Evolutionary conservation across 805 yeast genomes (phyloP).

Genomic region (Teunomyces barrocoloradensis): DNA sequence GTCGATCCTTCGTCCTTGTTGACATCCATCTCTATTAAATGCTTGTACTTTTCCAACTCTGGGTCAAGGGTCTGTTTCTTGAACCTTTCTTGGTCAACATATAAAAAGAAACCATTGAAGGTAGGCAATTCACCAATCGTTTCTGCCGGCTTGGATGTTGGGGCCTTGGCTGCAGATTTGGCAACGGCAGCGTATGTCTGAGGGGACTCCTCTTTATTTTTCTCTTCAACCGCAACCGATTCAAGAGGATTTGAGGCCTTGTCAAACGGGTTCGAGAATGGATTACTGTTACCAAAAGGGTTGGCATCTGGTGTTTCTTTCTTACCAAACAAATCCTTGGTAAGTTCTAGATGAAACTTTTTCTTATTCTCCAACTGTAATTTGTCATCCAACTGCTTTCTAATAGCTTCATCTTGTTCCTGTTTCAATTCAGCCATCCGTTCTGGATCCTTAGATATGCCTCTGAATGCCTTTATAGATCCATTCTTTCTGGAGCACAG

Average conservation of each 20-base stretch:
- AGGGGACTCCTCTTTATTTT: background rate
- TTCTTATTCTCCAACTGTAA: slow-evolving; percentile 43
- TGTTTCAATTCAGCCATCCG: slow-evolving; percentile 39
- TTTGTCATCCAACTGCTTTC: slow-evolving; percentile 38
- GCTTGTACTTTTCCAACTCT: slow-evolving; percentile 43
- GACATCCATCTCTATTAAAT: slow-evolving; percentile 52
- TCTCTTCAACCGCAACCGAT: background rate
- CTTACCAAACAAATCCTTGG: slow-evolving; percentile 29
- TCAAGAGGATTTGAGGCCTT: slow-evolving; percentile 10
- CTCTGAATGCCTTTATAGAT: slow-evolving; percentile 72
- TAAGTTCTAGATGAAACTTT: slow-evolving; percentile 35
- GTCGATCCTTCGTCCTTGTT: slow-evolving; percentile 27
- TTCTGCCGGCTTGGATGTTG: slow-evolving; percentile 2
- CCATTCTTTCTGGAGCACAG: slow-evolving; percentile 70
- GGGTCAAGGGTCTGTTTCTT: slow-evolving; percentile 54
- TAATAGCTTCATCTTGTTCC: slow-evolving; percentile 28
- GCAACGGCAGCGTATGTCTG: slow-evolving; percentile 19
- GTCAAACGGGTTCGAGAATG: slow-evolving; percentile 31
- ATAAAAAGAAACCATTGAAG: slow-evolving; percentile 66
- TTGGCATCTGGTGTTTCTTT: slow-evolving; percentile 5
- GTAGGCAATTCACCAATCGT: slow-evolving; percentile 34
- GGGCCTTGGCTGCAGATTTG: slow-evolving; percentile 11
- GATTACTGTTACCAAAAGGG: slow-evolving; percentile 1
- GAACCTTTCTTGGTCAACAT: slow-evolving; percentile 69
- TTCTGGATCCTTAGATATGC: slow-evolving; percentile 59